Conservation (phyloP, 768 basidiomycete species). For the Cyclocybe cylindracea region DNA sequence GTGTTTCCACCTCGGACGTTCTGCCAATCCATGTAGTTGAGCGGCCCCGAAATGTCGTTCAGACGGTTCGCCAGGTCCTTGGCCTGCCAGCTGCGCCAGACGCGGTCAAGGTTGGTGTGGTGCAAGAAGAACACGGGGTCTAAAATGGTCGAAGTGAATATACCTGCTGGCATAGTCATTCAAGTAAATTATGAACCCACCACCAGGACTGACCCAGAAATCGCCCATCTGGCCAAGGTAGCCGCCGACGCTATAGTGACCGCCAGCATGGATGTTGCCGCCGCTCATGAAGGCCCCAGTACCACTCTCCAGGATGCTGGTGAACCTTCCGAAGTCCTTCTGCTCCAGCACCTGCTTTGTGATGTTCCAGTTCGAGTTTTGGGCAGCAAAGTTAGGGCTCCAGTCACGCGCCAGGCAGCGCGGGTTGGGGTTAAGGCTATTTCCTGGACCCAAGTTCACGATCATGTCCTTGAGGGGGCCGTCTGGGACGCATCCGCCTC, state of each 20-base stretch:
- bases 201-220: slow-evolving; percentile 7
- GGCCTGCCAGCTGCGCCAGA: slow-evolving; percentile 41
- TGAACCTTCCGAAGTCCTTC: slow-evolving; percentile 18
- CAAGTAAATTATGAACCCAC: neutral
- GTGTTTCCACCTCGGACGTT: slow-evolving; percentile 19
- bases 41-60: slow-evolving; percentile 24
- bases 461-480: slow-evolving; percentile 12
- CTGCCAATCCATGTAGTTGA: slow-evolving; percentile 17
- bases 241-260: slow-evolving; percentile 4
- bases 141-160: slow-evolving; percentile 7
- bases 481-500: slow-evolving; percentile 10
- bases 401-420: slow-evolving; percentile 19
- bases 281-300: slow-evolving; percentile 5
- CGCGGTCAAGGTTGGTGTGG: slow-evolving; percentile 39
- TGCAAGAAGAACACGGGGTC: slow-evolving; percentile 43
- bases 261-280: slow-evolving; percentile 1
- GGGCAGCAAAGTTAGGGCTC: slow-evolving; percentile 17
- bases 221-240: slow-evolving; percentile 5
- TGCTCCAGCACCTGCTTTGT: slow-evolving; percentile 13
- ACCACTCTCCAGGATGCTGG: slow-evolving; percentile 13
- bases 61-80: slow-evolving; percentile 12
- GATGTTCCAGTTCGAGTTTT: slow-evolving; percentile 13
- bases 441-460: slow-evolving; percentile 11
- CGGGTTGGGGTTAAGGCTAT: slow-evolving; percentile 12
- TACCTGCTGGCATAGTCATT: neutral